Conservation (phyloP, 1,139 yeast species). For the Blastobotrys aristatus region DNA sequence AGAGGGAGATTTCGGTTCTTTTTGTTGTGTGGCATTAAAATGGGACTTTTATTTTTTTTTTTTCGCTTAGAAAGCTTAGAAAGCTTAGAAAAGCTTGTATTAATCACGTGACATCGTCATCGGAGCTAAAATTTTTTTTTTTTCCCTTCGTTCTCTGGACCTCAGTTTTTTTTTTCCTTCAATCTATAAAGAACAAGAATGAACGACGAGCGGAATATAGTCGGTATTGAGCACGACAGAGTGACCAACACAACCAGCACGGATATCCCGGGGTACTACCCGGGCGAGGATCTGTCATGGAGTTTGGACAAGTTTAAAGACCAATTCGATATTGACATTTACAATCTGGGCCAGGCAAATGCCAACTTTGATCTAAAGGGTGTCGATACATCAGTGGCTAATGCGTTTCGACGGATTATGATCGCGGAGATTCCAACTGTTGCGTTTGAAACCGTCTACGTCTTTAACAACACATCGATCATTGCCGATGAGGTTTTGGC, state of each 20-base stretch:
- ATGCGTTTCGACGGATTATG: slow-evolving; percentile 97
- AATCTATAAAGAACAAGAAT: neutral
- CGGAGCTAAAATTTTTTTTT: too few relatives aligned
- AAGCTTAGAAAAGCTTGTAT: too few relatives aligned
- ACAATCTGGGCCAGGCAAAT: slow-evolving; percentile 54
- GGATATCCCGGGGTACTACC: slow-evolving; percentile 81
- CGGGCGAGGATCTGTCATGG: slow-evolving; percentile 72
- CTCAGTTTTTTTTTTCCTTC: slow-evolving; percentile 1
- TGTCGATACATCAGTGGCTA: slow-evolving; percentile 87
- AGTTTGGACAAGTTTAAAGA: slow-evolving; percentile 71
- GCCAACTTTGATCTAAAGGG: slow-evolving; percentile 85
- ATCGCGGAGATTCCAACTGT: slow-evolving; percentile 93
- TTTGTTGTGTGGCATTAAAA: neutral
- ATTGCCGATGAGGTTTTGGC: slow-evolving; percentile 96
- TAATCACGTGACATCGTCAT: neutral
- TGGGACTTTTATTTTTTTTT: neutral
- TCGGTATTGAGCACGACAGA: slow-evolving; percentile 85
- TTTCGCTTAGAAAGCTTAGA: too few relatives aligned
- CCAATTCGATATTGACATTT: slow-evolving; percentile 63
- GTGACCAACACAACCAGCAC: slow-evolving; percentile 84
- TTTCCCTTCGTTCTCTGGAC: neutral
- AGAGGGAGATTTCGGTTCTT: too few relatives aligned
- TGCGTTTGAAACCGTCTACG: slow-evolving; percentile 86
- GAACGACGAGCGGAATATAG: slow-evolving; percentile 46
- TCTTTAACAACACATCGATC: slow-evolving; percentile 91